Conservation (phyloP, 2,329 filamentous ascomycete species). For the Alternaria conjuncta region DNA sequence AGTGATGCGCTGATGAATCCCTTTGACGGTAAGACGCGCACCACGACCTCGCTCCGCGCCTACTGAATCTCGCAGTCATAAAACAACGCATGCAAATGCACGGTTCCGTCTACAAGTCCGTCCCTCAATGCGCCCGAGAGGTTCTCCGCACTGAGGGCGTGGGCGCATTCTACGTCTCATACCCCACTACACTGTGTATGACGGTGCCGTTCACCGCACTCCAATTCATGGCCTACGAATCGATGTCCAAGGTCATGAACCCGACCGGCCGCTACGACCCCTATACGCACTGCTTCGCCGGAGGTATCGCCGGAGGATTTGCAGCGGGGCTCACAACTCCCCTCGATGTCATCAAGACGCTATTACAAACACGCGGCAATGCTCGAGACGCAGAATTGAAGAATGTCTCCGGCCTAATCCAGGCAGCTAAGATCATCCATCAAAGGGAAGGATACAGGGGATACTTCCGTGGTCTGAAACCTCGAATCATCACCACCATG, state of each 20-base stretch:
- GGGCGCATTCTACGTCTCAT: constrained; percentile 95
- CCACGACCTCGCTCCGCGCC: background rate
- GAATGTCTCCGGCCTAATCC: constrained; percentile 80
- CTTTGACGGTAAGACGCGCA: constrained; percentile 78
- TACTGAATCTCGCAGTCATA: constrained; percentile 70
- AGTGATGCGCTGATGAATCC: constrained; percentile 99
- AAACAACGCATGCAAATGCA: constrained; percentile 99
- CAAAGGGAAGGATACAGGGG: constrained; percentile 82
- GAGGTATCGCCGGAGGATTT: constrained; percentile 89
- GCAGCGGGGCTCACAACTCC: constrained; percentile 94
- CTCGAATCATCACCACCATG: constrained; percentile 94
- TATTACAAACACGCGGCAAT: constrained; percentile 90
- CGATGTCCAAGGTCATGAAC: constrained; percentile 92
- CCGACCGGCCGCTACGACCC: constrained; percentile 86
- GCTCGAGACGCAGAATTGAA: constrained; percentile 81
- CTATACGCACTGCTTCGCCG: constrained; percentile 89
- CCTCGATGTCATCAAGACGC: constrained; percentile 97
- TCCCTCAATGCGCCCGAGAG: constrained; percentile 84
- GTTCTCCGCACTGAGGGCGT: constrained; percentile 89
- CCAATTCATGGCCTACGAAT: constrained; percentile 98
- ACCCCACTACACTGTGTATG: constrained; percentile 97
- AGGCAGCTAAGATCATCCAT: constrained; percentile 82
- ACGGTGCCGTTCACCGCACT: constrained; percentile 97
- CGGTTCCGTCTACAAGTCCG: constrained; percentile 88
- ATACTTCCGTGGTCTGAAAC: constrained; percentile 92